Conservation (phyloP, 169 alveolate genomes). For the Plasmodium ovale region DNA sequence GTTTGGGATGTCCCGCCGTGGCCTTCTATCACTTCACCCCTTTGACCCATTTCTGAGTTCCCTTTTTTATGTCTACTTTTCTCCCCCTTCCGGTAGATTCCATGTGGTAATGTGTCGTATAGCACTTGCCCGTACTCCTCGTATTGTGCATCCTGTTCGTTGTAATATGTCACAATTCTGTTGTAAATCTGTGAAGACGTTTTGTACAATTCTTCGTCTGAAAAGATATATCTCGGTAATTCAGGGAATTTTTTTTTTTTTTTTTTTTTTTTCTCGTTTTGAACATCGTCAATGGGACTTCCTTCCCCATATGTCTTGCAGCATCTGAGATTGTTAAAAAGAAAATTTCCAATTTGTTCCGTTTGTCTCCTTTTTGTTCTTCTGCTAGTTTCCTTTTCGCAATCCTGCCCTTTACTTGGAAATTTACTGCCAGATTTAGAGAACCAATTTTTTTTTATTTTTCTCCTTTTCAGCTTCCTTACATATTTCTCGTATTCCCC, state of each 20-base stretch:
- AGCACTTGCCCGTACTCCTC: constrained; percentile 32
- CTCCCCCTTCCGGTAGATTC: not conserved
- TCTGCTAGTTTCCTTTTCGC: not conserved
- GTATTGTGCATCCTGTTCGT: constrained; percentile 1
- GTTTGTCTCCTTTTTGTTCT: not conserved
- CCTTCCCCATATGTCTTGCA: not conserved
- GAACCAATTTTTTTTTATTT: constrained; percentile 25
- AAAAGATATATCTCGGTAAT: constrained; percentile 23
- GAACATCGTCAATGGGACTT: not conserved
- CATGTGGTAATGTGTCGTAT: too few species aligned
- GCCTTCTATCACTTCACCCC: too few species aligned
- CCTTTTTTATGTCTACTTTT: not conserved
- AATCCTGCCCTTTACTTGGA: not conserved
- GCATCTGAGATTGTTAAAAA: not conserved
- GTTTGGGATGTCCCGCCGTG: too few species aligned
- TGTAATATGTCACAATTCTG: constrained; percentile 35
- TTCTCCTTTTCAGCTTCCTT: constrained; percentile 24
- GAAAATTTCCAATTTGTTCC: not conserved
- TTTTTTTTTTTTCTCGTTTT: not conserved
- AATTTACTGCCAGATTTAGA: not conserved
- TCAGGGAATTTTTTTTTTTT: constrained; percentile 18
- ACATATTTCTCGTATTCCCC: constrained; percentile 40
- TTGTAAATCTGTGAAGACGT: constrained; percentile 40
- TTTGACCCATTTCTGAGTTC: not conserved
- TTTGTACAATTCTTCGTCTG: constrained; percentile 20